phyloP scores from a whole-genome alignment of 208 protist species.

The Vickermania spadyakhi region DNA sequence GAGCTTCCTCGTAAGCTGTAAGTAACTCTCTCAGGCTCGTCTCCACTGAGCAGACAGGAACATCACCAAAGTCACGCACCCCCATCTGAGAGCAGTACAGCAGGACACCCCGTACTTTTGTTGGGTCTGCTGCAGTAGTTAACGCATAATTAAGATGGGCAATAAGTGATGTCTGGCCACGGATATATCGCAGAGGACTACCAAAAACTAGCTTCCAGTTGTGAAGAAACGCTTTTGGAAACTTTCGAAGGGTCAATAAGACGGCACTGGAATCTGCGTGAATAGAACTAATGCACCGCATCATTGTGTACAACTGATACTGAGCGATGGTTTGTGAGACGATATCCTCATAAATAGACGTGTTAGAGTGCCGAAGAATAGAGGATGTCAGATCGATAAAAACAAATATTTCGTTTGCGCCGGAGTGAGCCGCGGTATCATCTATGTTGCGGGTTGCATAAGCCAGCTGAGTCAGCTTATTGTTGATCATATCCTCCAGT shows the following conservation, averaged over 20 bases:
- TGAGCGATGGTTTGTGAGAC: slow-evolving; percentile 73
- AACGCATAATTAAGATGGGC: slow-evolving; percentile 79
- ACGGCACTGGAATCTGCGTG: slow-evolving; percentile 51
- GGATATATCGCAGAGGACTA: slow-evolving; percentile 62
- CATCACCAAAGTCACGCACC: slow-evolving; percentile 72
- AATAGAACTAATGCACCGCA: slow-evolving; percentile 74
- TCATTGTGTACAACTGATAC: slow-evolving; percentile 78
- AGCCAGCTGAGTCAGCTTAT: slow-evolving; percentile 30
- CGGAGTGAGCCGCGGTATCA: not conserved
- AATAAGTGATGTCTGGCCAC: slow-evolving; percentile 67
- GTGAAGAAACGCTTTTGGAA: slow-evolving; percentile 41
- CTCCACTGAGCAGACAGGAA: slow-evolving; percentile 78
- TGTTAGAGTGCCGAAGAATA: slow-evolving; percentile 47
- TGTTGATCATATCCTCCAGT: slow-evolving; percentile 25
- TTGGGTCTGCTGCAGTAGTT: slow-evolving; percentile 22
- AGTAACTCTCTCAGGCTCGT: slow-evolving; percentile 67
- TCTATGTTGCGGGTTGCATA: slow-evolving; percentile 13
- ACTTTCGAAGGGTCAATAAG: slow-evolving; percentile 55
- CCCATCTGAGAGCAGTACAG: slow-evolving; percentile 87
- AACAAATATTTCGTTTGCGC: slow-evolving; percentile 57
- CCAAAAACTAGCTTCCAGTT: slow-evolving; percentile 57
- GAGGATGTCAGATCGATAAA: slow-evolving; percentile 82
- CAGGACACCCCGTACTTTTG: slow-evolving; percentile 62
- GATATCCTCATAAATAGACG: slow-evolving; percentile 74
- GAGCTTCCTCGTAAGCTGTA: slow-evolving; percentile 27